phyloP scores from a whole-genome alignment of 73 alveolate species.

The Diophrys appendiculata region DNA sequence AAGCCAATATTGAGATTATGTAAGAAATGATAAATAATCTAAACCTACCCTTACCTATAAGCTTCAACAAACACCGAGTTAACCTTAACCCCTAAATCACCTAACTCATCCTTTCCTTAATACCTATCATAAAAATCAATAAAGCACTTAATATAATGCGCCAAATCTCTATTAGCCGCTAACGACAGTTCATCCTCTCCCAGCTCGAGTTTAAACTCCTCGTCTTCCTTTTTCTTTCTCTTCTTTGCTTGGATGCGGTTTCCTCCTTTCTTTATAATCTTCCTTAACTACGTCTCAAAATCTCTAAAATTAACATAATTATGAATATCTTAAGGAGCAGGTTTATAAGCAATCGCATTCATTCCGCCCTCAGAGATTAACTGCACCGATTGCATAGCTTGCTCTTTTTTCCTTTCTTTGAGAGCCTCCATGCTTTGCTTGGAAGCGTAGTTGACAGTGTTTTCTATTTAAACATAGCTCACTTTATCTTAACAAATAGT shows the following conservation, averaged over 20 bases:
- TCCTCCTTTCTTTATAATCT: constrained; percentile 46
- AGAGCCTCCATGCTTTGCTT: not conserved
- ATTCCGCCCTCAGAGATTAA: constrained; percentile 6
- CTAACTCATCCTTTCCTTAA: not conserved
- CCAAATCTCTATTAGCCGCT: constrained; percentile 33
- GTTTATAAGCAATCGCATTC: not conserved
- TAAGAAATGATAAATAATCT: too few species aligned
- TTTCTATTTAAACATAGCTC: constrained; percentile 31
- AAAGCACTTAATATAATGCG: constrained; percentile 31
- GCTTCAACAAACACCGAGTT: not conserved
- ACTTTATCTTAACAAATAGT: constrained; percentile 26
- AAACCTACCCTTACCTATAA: not conserved
- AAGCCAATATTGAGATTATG: not conserved
- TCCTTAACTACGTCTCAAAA: constrained; percentile 41
- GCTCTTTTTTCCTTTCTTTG: constrained; percentile 12
- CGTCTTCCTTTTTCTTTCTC: constrained; percentile 44
- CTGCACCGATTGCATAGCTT: constrained; percentile 3
- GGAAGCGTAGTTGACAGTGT: constrained; percentile 13
- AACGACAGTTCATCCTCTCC: constrained; percentile 36
- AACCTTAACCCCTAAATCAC: not conserved
- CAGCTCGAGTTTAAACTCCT: constrained; percentile 6
- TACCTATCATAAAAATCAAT: constrained; percentile 1
- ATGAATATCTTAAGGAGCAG: not conserved
- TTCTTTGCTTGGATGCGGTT: constrained; percentile 43
- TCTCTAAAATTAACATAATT: constrained; percentile 42